Percentiles rank a stretch among this genome's conserved stretches.
These are phyloP conservation scores for Populus pruinosa DNA, from an alignment of 345 rosid species.

Conservation along the genomic window DNA sequence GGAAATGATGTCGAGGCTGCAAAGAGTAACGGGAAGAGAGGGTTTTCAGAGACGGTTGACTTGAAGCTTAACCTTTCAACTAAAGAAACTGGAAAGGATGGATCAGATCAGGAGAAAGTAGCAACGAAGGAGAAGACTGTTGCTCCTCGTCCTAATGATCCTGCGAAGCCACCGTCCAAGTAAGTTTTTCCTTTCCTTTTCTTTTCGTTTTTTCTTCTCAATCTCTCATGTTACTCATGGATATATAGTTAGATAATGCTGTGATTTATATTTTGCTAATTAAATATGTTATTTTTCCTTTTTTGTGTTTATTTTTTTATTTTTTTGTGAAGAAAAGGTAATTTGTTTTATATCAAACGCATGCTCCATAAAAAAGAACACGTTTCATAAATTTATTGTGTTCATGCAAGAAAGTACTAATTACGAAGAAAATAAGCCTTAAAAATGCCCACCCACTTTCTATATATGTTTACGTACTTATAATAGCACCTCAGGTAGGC, in stretches of 20 bases:
- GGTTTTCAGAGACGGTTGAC: constrained; percentile 30
- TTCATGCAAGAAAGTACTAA: not conserved
- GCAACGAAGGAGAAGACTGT: constrained; percentile 26
- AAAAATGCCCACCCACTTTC: not conserved
- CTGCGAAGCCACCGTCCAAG: constrained; percentile 30
- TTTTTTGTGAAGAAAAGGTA: no score
- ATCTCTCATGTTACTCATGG: not conserved
- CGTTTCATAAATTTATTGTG: not conserved
- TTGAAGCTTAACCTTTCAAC: constrained; percentile 26
- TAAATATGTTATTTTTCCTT: no score
- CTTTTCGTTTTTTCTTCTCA: not conserved
- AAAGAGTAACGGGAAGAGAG: constrained; percentile 25
- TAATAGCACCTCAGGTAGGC: not conserved
- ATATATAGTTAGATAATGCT: not conserved
- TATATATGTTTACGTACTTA: not conserved
- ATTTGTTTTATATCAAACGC: not conserved
- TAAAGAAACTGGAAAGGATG: not conserved
- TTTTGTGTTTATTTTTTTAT: no score
- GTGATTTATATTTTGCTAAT: not conserved
- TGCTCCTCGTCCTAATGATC: constrained; percentile 12
- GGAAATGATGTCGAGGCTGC: not conserved
- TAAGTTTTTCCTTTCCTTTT: not conserved
- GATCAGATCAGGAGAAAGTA: constrained; percentile 9
- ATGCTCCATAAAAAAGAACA: not conserved
- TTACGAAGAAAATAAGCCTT: not conserved